phyloP scores from a whole-genome alignment of 179 eudicot species.

The Silene noctiflora region DNA sequence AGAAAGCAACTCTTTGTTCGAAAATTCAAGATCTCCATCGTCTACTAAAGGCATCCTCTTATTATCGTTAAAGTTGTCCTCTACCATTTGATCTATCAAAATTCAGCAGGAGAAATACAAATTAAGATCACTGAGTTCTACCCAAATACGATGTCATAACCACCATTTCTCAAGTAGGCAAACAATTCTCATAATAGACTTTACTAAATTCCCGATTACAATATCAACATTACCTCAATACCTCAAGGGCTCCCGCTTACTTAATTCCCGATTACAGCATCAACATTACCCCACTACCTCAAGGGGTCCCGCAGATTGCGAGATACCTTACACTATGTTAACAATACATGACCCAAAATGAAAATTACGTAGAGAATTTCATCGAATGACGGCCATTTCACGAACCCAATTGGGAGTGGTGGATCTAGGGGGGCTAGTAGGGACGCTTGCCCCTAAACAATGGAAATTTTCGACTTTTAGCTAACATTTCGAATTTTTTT shows the following conservation, averaged over 20 bases:
- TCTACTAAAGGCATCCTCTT: slow-evolving; percentile 43
- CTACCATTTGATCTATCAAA: slow-evolving; percentile 26
- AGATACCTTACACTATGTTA: too few relatives aligned
- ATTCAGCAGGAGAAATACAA: background rate
- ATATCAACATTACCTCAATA: background rate
- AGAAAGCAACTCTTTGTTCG: slow-evolving; percentile 63
- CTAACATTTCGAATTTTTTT: too few relatives aligned
- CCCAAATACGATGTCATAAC: background rate
- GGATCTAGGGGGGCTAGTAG: too few relatives aligned
- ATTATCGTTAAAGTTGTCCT: slow-evolving; percentile 17
- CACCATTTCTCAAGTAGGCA: background rate
- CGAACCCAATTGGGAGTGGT: too few relatives aligned
- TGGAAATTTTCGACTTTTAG: too few relatives aligned
- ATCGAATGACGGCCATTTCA: background rate
- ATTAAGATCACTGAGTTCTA: slow-evolving; percentile 1
- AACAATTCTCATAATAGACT: slow-evolving; percentile 12
- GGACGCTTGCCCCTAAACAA: too few relatives aligned
- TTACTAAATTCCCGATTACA: background rate
- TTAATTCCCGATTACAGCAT: background rate
- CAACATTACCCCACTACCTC: background rate
- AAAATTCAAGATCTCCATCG: slow-evolving; percentile 82
- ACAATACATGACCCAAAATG: background rate
- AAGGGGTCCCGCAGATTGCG: too few relatives aligned
- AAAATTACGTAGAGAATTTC: too few relatives aligned
- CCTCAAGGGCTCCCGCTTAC: background rate